Evolutionary conservation across 139 green algal species (phyloP).

Genomic region (Volvox africanus): DNA sequence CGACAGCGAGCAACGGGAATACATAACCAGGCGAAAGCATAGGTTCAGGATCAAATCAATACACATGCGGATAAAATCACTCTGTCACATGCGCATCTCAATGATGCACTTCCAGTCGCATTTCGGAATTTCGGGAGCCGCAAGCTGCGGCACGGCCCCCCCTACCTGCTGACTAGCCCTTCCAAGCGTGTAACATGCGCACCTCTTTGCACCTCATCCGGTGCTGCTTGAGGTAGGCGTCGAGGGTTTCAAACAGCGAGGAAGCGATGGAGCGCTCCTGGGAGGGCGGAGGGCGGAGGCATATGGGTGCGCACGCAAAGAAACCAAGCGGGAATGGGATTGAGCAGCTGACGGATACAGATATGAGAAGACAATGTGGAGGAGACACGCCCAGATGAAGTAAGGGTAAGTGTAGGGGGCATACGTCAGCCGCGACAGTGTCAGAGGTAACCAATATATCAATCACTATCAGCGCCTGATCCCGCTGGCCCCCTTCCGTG

Average conservation of each 20-base stretch:
- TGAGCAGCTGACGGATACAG: neutral
- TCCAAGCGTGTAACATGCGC: too few species aligned
- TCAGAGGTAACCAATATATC: neutral
- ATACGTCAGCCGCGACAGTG: neutral
- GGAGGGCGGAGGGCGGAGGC: neutral
- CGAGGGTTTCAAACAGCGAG: constrained; percentile 56
- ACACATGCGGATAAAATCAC: too few species aligned
- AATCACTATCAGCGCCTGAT: neutral
- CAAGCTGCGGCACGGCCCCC: too few species aligned
- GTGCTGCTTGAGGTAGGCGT: constrained; percentile 60
- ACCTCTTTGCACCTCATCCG: constrained; percentile 33
- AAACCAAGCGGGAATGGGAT: neutral
- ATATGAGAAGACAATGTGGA: neutral
- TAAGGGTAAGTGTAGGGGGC: neutral
- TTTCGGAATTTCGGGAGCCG: too few species aligned
- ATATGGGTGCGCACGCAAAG: neutral
- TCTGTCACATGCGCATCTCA: too few species aligned
- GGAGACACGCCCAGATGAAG: neutral
- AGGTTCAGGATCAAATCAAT: too few species aligned
- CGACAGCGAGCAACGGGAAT: too few species aligned
- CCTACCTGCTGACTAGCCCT: too few species aligned
- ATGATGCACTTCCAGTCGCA: too few species aligned
- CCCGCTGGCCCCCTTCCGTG: too few species aligned
- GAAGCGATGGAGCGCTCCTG: constrained; percentile 39
- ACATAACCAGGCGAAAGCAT: too few species aligned